phyloP scores from a whole-genome alignment of 176 grass and related monocot species.

The Elaeis guineensis region DNA sequence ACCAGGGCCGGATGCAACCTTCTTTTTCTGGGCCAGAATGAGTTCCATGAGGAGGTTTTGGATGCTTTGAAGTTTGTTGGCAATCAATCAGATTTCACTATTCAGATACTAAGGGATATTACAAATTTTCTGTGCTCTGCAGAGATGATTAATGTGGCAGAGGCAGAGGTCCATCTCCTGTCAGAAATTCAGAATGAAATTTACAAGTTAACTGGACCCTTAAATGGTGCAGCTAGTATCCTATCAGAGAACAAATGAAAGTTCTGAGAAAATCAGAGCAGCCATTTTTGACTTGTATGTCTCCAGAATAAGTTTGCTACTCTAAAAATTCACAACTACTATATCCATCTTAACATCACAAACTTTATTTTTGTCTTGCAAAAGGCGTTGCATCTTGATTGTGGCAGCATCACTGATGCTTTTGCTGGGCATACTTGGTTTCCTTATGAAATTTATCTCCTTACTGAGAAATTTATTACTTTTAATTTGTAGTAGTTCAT shows the following conservation, averaged over 20 bases:
- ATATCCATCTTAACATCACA: neutral
- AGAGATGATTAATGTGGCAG: slow-evolving; percentile 64
- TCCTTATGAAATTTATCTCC: slow-evolving; percentile 34
- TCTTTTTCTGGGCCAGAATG: slow-evolving; percentile 48
- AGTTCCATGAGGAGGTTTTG: slow-evolving; percentile 48
- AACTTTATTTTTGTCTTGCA: slow-evolving; percentile 19
- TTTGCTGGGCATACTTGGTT: slow-evolving; percentile 67
- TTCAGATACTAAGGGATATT: slow-evolving; percentile 69
- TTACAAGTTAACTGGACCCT: slow-evolving; percentile 59
- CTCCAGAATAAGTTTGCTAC: slow-evolving; percentile 2
- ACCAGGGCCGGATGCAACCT: slow-evolving; percentile 64
- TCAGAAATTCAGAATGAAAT: slow-evolving; percentile 68
- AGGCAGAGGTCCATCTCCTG: slow-evolving; percentile 69
- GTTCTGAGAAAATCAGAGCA: slow-evolving; percentile 58
- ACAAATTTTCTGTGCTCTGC: slow-evolving; percentile 82
- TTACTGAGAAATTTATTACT: neutral
- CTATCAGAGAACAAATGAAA: slow-evolving; percentile 73
- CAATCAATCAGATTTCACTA: slow-evolving; percentile 95
- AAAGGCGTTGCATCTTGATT: slow-evolving; percentile 47
- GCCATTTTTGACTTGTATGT: slow-evolving; percentile 57
- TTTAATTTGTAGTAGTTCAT: neutral
- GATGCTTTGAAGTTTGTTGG: slow-evolving; percentile 70
- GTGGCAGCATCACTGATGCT: slow-evolving; percentile 59
- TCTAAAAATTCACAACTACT: slow-evolving; percentile 1
- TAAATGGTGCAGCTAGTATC: slow-evolving; percentile 59